A percentile compares a stretch with the other conserved stretches of the same genome.
Evolutionary conservation across 2,329 filamentous ascomycete genomes (phyloP).

Genomic region (Dryadomyces sulphureus): DNA sequence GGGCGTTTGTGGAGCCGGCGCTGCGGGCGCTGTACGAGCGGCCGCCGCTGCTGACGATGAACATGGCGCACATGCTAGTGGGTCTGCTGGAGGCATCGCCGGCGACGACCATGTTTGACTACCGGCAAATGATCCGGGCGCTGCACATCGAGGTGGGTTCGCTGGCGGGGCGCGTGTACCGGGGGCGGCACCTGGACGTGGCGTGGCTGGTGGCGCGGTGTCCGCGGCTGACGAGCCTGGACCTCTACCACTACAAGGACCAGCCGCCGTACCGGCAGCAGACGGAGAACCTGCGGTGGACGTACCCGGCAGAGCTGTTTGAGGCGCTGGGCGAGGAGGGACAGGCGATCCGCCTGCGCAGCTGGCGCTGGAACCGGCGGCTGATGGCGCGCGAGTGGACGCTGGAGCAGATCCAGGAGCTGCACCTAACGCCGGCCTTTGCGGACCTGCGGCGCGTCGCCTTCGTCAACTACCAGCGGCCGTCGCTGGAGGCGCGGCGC

Average conservation of each 20-base stretch:
- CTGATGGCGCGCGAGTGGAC: slow-evolving; percentile 30
- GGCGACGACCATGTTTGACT: slow-evolving; percentile 40
- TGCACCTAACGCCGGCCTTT: slow-evolving; percentile 45
- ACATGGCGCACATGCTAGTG: slow-evolving; percentile 29
- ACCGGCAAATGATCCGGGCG: slow-evolving; percentile 54
- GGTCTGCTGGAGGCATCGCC: slow-evolving; percentile 40
- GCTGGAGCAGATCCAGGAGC: slow-evolving; percentile 30
- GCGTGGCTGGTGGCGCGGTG: slow-evolving; percentile 44
- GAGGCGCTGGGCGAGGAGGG: slow-evolving; percentile 37
- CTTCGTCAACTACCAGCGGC: slow-evolving; percentile 49
- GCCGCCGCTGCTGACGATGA: slow-evolving; percentile 42
- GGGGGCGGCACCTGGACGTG: slow-evolving; percentile 29
- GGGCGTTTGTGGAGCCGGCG: slow-evolving; percentile 55
- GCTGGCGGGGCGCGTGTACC: slow-evolving; percentile 36
- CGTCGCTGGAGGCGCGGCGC: slow-evolving; percentile 28
- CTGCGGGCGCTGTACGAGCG: slow-evolving; percentile 56
- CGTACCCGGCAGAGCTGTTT: slow-evolving; percentile 53
- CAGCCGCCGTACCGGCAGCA: slow-evolving; percentile 49
- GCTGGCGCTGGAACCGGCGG: slow-evolving; percentile 48
- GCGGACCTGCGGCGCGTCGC: slow-evolving; percentile 36
- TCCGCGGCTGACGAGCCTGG: slow-evolving; percentile 52
- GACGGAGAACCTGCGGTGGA: slow-evolving; percentile 47
- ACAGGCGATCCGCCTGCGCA: slow-evolving; percentile 21
- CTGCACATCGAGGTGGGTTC: slow-evolving; percentile 54
- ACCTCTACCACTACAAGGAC: slow-evolving; percentile 58